Percentiles rank a stretch among this genome's conserved stretches.
Evolutionary conservation across 1,284 basidiomycete genomes (phyloP).

Genomic region (Ustilago sp.): DNA sequence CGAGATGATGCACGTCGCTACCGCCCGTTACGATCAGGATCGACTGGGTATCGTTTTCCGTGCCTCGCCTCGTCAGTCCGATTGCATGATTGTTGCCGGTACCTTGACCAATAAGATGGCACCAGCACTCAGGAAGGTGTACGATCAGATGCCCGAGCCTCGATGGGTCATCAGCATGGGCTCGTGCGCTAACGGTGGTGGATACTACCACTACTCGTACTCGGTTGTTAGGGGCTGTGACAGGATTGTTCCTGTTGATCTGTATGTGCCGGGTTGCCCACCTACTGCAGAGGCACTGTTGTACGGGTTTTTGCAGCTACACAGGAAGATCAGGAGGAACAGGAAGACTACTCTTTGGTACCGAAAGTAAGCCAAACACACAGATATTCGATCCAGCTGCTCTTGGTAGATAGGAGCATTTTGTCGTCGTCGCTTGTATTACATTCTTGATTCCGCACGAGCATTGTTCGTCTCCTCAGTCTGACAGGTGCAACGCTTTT

Average conservation of each 20-base stretch:
- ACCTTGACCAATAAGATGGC: slow-evolving; percentile 99
- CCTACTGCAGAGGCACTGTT: slow-evolving; percentile 86
- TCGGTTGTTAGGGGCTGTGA: slow-evolving; percentile 99
- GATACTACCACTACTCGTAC: slow-evolving; percentile 95
- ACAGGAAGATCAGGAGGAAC: slow-evolving; percentile 94
- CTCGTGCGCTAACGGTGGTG: slow-evolving; percentile 97
- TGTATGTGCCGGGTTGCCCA: slow-evolving; percentile 85
- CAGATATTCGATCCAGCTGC: background rate
- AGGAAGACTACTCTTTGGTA: slow-evolving; percentile 92
- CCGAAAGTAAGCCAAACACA: slow-evolving; percentile 59
- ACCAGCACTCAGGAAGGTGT: slow-evolving; percentile 72
- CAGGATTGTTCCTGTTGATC: slow-evolving; percentile 97
- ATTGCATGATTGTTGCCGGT: slow-evolving; percentile 99
- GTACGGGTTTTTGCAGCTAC: slow-evolving; percentile 80
- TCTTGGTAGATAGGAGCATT: background rate
- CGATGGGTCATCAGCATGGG: slow-evolving; percentile 99
- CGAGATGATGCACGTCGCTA: slow-evolving; percentile 91
- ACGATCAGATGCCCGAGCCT: slow-evolving; percentile 69
- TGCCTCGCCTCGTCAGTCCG: slow-evolving; percentile 95
- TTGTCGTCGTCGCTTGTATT: slow-evolving; percentile 4
- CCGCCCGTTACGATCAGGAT: slow-evolving; percentile 98
- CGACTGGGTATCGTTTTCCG: slow-evolving; percentile 97
- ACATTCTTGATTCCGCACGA: slow-evolving; percentile 2
- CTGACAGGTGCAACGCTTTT: background rate
- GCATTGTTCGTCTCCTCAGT: background rate